phyloP scores from a whole-genome alignment of 2,329 filamentous ascomycete species.

The Didymella lethalis region DNA sequence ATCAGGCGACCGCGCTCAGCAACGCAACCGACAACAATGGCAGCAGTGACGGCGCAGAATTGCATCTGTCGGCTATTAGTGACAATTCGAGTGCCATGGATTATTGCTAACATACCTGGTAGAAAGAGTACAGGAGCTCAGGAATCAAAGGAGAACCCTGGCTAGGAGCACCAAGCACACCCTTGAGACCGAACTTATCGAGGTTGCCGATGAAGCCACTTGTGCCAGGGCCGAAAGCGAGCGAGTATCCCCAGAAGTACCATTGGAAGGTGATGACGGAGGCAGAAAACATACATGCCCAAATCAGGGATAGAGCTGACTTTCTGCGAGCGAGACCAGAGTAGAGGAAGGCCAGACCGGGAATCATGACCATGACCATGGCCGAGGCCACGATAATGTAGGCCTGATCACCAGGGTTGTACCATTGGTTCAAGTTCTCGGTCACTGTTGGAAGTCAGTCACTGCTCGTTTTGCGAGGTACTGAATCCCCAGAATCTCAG shows the following conservation, averaged over 20 bases:
- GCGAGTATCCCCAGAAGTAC: conserved; percentile 99
- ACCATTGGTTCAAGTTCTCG: conserved; percentile 97
- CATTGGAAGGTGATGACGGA: conserved; percentile 95
- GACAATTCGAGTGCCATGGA: background rate
- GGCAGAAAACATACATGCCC: conserved; percentile 94
- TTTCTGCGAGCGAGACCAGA: conserved; percentile 97
- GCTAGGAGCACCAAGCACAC: conserved; percentile 83
- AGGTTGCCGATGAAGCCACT: conserved; percentile 94
- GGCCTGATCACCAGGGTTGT: conserved; percentile 86
- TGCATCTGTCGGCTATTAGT: conserved; percentile 72
- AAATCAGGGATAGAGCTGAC: conserved; percentile 95
- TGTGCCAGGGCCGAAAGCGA: conserved; percentile 85
- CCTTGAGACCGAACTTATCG: conserved; percentile 85
- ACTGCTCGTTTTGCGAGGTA: background rate
- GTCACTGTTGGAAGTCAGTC: conserved; percentile 61
- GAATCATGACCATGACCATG: conserved; percentile 97
- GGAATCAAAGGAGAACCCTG: conserved; percentile 88
- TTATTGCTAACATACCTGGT: conserved; percentile 69
- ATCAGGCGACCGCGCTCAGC: conserved; percentile 93
- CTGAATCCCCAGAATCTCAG: conserved; percentile 1
- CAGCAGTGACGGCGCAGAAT: conserved; percentile 93
- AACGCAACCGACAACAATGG: conserved; percentile 89
- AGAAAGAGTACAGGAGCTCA: conserved; percentile 91
- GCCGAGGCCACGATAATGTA: conserved; percentile 89
- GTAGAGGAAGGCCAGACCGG: conserved; percentile 96